Evolutionary conservation across 108 stramenopile genomes (phyloP).

Genomic region (Skeletonema costatum): DNA sequence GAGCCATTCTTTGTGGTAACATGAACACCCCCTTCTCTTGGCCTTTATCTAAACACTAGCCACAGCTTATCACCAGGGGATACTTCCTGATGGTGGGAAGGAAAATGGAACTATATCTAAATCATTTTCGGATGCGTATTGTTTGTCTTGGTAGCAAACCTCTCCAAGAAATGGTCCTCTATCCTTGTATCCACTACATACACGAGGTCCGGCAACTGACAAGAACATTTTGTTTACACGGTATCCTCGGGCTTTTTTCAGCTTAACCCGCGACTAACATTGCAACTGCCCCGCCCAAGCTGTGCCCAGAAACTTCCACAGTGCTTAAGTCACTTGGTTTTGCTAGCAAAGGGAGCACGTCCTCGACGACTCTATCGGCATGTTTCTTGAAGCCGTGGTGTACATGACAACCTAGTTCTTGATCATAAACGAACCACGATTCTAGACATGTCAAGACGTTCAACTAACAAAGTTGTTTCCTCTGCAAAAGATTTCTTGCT

Average conservation of each 20-base stretch:
- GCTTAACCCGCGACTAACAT: conserved; percentile 60
- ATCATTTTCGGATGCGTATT: conserved; percentile 61
- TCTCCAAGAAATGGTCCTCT: conserved; percentile 23
- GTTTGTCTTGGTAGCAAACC: conserved; percentile 50
- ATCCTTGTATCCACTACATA: conserved; percentile 44
- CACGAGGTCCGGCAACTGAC: conserved; percentile 56
- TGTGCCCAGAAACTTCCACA: conserved; percentile 63
- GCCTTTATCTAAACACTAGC: conserved; percentile 23
- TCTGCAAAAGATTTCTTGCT: conserved; percentile 69
- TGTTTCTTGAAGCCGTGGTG: conserved; percentile 62
- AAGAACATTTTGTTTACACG: conserved; percentile 45
- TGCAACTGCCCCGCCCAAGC: conserved; percentile 65
- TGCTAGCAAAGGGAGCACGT: conserved; percentile 58
- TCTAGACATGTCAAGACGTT: conserved; percentile 61
- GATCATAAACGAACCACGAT: conserved; percentile 58
- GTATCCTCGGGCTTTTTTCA: conserved; percentile 62
- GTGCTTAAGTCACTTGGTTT: conserved; percentile 41
- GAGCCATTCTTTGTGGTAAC: conserved; percentile 18
- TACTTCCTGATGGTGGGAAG: conserved; percentile 52
- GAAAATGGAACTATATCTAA: conserved; percentile 57
- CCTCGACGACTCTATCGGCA: conserved; percentile 58
- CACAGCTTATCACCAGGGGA: conserved; percentile 60
- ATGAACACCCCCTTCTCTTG: conserved; percentile 25
- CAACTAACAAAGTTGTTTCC: conserved; percentile 56
- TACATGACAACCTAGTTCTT: conserved; percentile 56